Percentiles rank a stretch among this genome's conserved stretches.
These are phyloP conservation scores for Paracoccidioides brasiliensis DNA, from an alignment of 2,329 filamentous ascomycete species.

Conservation along the genomic window DNA sequence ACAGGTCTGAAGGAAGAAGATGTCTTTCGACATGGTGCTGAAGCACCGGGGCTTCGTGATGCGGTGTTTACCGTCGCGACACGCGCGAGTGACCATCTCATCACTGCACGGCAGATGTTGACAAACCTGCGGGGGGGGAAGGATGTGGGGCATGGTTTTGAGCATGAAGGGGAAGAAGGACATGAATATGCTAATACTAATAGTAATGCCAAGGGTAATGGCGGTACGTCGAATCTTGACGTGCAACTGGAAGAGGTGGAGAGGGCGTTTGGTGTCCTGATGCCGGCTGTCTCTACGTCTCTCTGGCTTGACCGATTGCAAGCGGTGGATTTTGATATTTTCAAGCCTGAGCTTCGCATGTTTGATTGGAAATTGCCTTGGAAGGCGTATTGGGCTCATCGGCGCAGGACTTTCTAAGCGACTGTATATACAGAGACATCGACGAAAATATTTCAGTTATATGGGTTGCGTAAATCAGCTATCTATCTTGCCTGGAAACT, in stretches of 20 bases:
- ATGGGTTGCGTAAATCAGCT: too few relatives aligned
- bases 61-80: conserved; percentile 88
- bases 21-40: conserved; percentile 64
- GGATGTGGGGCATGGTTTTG: conserved; percentile 72
- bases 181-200: conserved; percentile 37
- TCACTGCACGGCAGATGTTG: conserved; percentile 86
- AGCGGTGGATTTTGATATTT: conserved; percentile 71
- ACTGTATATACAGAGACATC: neutral
- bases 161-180: conserved; percentile 68
- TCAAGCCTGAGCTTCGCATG: conserved; percentile 48
- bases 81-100: conserved; percentile 86
- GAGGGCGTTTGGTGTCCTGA: conserved; percentile 61
- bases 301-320: conserved; percentile 70
- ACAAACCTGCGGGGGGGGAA: conserved; percentile 61
- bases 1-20: conserved; percentile 74
- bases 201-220: conserved; percentile 24
- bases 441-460: too few relatives aligned
- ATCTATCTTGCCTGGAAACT: too few relatives aligned
- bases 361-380: conserved; percentile 78
- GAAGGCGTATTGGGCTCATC: conserved; percentile 53
- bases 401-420: conserved; percentile 37
- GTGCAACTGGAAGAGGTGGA: conserved; percentile 41
- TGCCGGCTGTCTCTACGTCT: conserved; percentile 65
- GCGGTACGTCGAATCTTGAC: conserved; percentile 18
- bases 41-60: conserved; percentile 71